Evolutionary conservation across 305 asterid genomes (phyloP), one percentile per base, ranked within the genome.

Genomic region (Solanum chacoense): DNA sequence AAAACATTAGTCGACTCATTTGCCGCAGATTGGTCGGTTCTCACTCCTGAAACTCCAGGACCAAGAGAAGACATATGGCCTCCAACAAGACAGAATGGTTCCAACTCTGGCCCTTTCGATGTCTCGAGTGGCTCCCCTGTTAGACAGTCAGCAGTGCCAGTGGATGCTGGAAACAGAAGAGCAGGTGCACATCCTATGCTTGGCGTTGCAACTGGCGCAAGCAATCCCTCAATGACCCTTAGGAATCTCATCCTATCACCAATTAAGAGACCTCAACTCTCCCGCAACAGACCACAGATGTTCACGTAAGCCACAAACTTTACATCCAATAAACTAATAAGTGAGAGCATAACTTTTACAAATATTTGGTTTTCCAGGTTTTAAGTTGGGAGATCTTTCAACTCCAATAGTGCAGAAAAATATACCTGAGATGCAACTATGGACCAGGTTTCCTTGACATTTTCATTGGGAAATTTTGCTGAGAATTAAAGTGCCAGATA

Each of bases 31-130:
- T 93, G 98, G 97, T 91, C 94, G 92, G 92, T 92, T 94, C 91
- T 71, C 94, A 93, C 99, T 93, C 98, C 98, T 93, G 94, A 94
- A 91, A 97, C 99, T 93, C 99, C 99, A 96, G 99, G 99, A 92
- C 97, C 96, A 76, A 93, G 94, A 93, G 98, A 96, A 73, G 98
- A 95, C 90, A 89, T 94, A 89, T 97, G 99, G 99, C 91, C 91
- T 59, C 91, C 96, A 88, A 85, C 93, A 88, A 91, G 96, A 88
- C 95, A 83, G 73, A 93, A 92, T 91, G 91, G 89, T 72, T 91
- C 97, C 11, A 92, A 91, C 93, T 93, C 96, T 67, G 89, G 91
- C 76, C 91, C 94, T 31, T 93, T 91, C 37, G 94, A 93, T 88
- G 81, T 92, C 29, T 90, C 94, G n/a, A 92, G 91, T 78, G 95